A percentile compares a stretch with the other conserved stretches of the same genome.
These are phyloP conservation scores for Cryptococcus neoformans DNA, from an alignment of 1,284 basidiomycete genomes.

Conservation along the genomic window DNA sequence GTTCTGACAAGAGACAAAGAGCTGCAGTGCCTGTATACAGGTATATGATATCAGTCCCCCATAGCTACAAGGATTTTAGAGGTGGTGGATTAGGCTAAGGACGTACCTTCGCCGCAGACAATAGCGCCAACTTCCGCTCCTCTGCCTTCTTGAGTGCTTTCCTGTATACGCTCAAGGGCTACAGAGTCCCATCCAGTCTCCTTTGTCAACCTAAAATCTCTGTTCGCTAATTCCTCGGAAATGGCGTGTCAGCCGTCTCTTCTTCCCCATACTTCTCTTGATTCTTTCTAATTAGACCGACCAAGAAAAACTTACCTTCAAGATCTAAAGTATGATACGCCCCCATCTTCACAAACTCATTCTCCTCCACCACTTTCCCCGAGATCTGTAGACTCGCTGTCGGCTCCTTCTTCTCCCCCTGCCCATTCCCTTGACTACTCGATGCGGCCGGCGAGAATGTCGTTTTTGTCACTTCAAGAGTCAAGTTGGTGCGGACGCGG, in stretches of 20 bases:
- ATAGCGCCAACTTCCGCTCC: constrained; percentile 96
- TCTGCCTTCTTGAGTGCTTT: constrained; percentile 84
- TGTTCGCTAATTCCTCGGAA: constrained; percentile 55
- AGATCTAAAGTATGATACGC: constrained; percentile 95
- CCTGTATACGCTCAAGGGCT: constrained; percentile 74
- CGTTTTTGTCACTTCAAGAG: constrained; percentile 67
- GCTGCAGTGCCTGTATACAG: constrained; percentile 68
- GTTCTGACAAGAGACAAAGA: constrained; percentile 90
- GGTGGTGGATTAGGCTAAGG: not conserved
- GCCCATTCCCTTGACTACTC: constrained; percentile 53
- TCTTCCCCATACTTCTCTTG: not conserved
- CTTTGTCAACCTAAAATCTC: constrained; percentile 92
- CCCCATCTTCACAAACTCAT: constrained; percentile 86
- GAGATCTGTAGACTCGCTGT: constrained; percentile 76
- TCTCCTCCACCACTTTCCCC: constrained; percentile 86
- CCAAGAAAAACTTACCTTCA: constrained; percentile 53
- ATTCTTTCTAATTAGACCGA: not conserved
- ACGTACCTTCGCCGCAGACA: constrained; percentile 82
- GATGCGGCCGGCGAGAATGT: constrained; percentile 66
- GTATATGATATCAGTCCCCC: no score
- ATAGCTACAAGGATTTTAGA: no score
- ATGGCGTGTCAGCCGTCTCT: not conserved
- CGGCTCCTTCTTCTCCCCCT: constrained; percentile 48
- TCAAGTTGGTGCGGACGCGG: constrained; percentile 80
- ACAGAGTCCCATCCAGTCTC: constrained; percentile 84